A percentile compares a stretch with the other conserved stretches of the same genome.
Conservation (phyloP, 2,329 filamentous ascomycete species). For the Monosporascus sp. region DNA sequence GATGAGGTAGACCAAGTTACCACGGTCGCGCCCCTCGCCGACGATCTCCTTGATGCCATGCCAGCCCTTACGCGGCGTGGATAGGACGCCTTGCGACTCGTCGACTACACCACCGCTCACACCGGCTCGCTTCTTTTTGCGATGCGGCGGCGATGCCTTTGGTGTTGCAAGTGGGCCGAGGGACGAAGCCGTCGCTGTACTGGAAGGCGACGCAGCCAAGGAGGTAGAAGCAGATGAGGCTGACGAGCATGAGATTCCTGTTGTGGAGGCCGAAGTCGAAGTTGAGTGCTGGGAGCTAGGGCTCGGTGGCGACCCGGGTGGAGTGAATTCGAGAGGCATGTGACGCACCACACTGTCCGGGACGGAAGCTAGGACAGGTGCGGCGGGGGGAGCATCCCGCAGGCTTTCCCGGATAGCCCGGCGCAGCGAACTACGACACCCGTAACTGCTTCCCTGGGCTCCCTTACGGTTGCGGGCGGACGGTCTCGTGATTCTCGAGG, state of each 20-base stretch:
- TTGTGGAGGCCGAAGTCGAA: not conserved
- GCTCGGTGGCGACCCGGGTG: not conserved
- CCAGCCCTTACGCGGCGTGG: conserved; percentile 13
- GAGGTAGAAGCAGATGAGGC: not conserved
- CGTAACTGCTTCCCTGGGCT: not conserved
- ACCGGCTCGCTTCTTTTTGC: not conserved
- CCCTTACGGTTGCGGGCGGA: not conserved
- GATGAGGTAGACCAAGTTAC: conserved; percentile 15
- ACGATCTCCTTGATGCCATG: conserved; percentile 17
- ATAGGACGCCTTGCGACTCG: not conserved
- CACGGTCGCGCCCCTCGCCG: conserved; percentile 8
- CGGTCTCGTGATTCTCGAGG: not conserved
- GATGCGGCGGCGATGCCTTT: not conserved
- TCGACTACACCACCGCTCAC: not conserved
- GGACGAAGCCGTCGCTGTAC: not conserved
- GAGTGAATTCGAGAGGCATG: no score
- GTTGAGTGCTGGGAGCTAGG: not conserved
- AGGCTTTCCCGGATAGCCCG: conserved; percentile 7
- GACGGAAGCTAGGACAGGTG: no score
- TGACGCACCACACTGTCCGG: not conserved
- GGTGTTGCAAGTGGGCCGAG: not conserved
- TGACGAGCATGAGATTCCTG: not conserved
- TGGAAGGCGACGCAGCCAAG: not conserved
- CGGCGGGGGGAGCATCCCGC: not conserved
- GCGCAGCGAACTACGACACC: conserved; percentile 14